Evolutionary conservation across 2,329 filamentous ascomycete species (phyloP), one percentile per base, ranked within the genome.

Genomic region (Aspergillus thermomutatus): DNA sequence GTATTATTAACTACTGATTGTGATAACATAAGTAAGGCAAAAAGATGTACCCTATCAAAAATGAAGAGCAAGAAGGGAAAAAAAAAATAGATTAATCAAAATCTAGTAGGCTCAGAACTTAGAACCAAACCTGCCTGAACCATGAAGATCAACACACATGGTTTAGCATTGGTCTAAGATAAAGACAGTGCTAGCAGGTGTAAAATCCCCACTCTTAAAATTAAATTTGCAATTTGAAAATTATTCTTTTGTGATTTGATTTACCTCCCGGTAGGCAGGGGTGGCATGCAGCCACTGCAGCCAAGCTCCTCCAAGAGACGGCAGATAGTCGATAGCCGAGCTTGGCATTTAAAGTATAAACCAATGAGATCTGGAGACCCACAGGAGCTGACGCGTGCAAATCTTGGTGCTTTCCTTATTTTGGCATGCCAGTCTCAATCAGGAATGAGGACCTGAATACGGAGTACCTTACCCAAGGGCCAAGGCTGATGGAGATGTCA

Each of bases 321-420:
- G 70, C 70, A 72, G 70, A 72, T 72, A 69, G 68, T 72, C 70
- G 70, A 72, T 72, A 72, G 70, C 69, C 70, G 69, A 69, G 58
- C 69, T 72, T 72, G 70, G 70, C 69, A 46, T 63, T 28, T 11
- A 14, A 11, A n/a, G 51, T 63, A 69, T 70, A 50, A 60, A 52
- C 70, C 70, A 72, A 71, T 72, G 43, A 64, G 3, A 52, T 23
- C 1, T 1, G 1, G 1, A 6, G 58, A 2, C 55, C 66, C 66
- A 65, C 57, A 58, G 21, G 48, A 71, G 69, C 70, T 72, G 68
- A 72, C 70, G 70, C 69, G 69, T 72, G 68, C 68, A 66, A 61
- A 64, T 67, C 62, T 64, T 58, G 53, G 56, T 53, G 56, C 59
- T 58, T 60, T 61, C 28, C 52, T 49, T 41, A 31, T 58, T 48